Base-by-base conservation (phyloP, 2,329 filamentous ascomycete species). In the Orbilia javanica region DNA sequence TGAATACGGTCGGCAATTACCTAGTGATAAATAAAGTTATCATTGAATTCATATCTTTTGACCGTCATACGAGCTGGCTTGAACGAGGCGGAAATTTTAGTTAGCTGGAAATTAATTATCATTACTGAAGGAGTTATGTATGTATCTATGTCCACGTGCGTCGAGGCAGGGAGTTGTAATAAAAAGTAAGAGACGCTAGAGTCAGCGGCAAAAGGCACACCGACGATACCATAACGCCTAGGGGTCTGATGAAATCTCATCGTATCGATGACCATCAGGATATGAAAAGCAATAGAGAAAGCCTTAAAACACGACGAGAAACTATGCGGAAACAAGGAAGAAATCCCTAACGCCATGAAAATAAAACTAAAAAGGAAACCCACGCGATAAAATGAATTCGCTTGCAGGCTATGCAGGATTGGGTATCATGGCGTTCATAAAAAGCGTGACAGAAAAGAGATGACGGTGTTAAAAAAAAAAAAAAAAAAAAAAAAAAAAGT, bases 351-450 rank as follows among this genome's bases (percentile, higher is more conserved):
- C 55, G 55, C 55, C 55, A 60, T 39, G 20, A 60, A 42, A 48
- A 39, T 6, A 39, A 20, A 34, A 39, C 5, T n/a, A 27, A 48
- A 50, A 50, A 13, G 20, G n/a, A 29, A 25, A 2, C 25, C 42
- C 13, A 6, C 36, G 60, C 18, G 10, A n/a, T 7, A 20, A 7
- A 44, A 31, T 18, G n/a, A 3, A 34, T 34, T 34, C 4, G n/a
- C 5, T 18, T 22, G 53, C 31, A 39, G 6, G 31, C 31, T 39
- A 39, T 60, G 55, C 55, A 57, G 52, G 31, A 57, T n/a, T 6
- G 55, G 55, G 55, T 60, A 60, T 60, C 55, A 42, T 42, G 55
- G 34, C 55, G 5, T 42, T 39, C 10, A 29, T 15, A 39, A 42
- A 36, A 60, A 27, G 55, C 11, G 31, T n/a, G 22, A 39, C 13